Percentiles rank a stretch among this genome's conserved stretches.
These are phyloP conservation scores for Mortierella sp. DNA, from an alignment of 371 early-diverging fungal species.

Conservation along the genomic window DNA sequence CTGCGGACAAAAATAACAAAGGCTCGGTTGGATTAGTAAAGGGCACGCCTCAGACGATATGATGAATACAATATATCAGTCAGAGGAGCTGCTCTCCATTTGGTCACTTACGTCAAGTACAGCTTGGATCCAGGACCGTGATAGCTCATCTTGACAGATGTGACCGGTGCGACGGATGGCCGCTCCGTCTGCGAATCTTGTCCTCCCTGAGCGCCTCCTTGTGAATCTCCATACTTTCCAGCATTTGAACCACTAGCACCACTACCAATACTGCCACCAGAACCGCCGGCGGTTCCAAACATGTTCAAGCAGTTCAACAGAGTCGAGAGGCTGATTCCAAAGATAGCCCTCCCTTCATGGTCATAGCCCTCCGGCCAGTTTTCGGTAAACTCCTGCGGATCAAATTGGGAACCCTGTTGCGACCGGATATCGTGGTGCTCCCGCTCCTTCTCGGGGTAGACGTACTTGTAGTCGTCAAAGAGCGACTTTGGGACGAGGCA, in stretches of 20 bases:
- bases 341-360: slow-evolving; percentile 25
- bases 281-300: slow-evolving; percentile 48
- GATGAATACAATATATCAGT: not conserved
- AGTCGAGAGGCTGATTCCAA: slow-evolving; percentile 43
- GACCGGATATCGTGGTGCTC: slow-evolving; percentile 6
- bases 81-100: not conserved
- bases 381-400: slow-evolving; percentile 10
- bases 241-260: slow-evolving; percentile 7
- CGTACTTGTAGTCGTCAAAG: slow-evolving; percentile 45
- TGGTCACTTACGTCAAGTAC: slow-evolving; percentile 30
- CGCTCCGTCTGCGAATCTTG: not conserved
- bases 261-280: not conserved
- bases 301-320: slow-evolving; percentile 48
- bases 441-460: slow-evolving; percentile 1
- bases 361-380: slow-evolving; percentile 32
- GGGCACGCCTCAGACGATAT: not conserved
- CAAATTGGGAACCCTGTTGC: slow-evolving; percentile 2
- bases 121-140: slow-evolving; percentile 36
- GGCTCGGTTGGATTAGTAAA: not conserved
- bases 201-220: not conserved
- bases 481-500: slow-evolving; percentile 33
- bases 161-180: slow-evolving; percentile 4
- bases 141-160: slow-evolving; percentile 40
- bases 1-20: slow-evolving; percentile 13
- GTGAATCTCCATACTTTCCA: not conserved